Conservation (phyloP, 805 yeast genomes). For the Ogataea ramenticola region DNA sequence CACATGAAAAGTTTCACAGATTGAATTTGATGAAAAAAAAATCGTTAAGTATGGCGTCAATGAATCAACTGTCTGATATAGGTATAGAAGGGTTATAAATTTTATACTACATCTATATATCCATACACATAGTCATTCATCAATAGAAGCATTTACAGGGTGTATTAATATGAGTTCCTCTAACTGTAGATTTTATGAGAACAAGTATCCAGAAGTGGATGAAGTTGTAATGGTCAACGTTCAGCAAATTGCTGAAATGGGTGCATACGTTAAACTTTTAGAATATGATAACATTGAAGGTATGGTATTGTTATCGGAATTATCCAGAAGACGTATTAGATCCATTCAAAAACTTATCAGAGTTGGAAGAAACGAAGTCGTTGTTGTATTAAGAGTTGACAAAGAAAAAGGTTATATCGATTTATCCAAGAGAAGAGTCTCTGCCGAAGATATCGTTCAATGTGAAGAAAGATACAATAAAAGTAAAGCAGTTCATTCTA, state of each 20-base stretch:
- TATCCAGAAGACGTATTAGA: constrained; percentile 97
- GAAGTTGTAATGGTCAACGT: constrained; percentile 99
- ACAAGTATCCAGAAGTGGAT: constrained; percentile 97
- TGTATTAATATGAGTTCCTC: constrained; percentile 61
- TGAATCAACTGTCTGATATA: not conserved
- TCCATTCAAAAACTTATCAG: constrained; percentile 95
- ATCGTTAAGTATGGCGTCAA: not conserved
- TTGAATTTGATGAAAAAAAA: not conserved
- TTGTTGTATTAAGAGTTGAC: constrained; percentile 95
- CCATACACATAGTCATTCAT: not conserved
- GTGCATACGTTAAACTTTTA: constrained; percentile 91
- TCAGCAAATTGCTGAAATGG: constrained; percentile 98
- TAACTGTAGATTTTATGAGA: constrained; percentile 94
- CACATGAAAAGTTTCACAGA: not conserved
- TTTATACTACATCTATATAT: not conserved
- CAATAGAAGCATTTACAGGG: not conserved
- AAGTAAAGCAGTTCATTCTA: constrained; percentile 97
- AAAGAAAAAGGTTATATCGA: constrained; percentile 98
- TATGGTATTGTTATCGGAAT: constrained; percentile 91
- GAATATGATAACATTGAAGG: constrained; percentile 99
- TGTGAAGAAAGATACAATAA: constrained; percentile 97
- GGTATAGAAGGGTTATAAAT: not conserved
- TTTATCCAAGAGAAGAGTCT: constrained; percentile 93
- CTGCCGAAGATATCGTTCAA: constrained; percentile 94
- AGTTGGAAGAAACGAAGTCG: constrained; percentile 98